Evolutionary conservation across 2,329 filamentous ascomycete species (phyloP).

Genomic region (Cordyceps militaris): DNA sequence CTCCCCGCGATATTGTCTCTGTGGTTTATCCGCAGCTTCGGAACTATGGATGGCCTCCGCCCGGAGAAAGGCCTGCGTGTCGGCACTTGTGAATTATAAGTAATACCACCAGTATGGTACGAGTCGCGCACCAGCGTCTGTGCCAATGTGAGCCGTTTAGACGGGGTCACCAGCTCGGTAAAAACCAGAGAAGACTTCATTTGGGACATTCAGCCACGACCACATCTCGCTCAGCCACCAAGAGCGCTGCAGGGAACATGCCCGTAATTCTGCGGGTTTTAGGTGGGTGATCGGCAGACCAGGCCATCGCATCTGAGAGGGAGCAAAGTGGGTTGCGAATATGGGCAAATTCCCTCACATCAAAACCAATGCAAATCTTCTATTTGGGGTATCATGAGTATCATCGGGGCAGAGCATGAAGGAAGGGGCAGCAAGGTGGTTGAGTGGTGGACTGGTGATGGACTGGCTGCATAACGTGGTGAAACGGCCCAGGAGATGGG

Average conservation of each 20-base stretch:
- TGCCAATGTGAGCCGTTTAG: not conserved
- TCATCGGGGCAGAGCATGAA: not conserved
- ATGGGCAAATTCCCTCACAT: not conserved
- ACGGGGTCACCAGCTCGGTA: not conserved
- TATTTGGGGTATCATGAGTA: too few relatives aligned
- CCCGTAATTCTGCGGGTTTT: not conserved
- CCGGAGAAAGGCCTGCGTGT: not conserved
- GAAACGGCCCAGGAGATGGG: not conserved
- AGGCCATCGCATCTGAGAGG: slow-evolving; percentile 6
- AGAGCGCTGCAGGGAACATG: not conserved
- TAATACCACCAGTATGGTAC: too few relatives aligned
- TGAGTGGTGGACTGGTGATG: too few relatives aligned
- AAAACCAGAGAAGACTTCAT: not conserved
- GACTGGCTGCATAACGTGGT: not conserved
- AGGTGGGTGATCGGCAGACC: slow-evolving; percentile 2
- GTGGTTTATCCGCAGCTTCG: not conserved
- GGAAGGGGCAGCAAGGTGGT: too few relatives aligned
- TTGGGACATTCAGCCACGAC: not conserved
- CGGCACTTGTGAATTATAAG: not conserved
- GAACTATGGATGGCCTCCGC: not conserved
- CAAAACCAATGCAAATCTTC: too few relatives aligned
- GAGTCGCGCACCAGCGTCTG: not conserved
- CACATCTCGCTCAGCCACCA: not conserved
- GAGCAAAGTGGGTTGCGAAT: not conserved
- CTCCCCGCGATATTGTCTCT: not conserved